These are phyloP conservation scores for Pseudocercospora musae DNA, from an alignment of 2,329 filamentous ascomycete genomes.

Conservation along the genomic window DNA sequence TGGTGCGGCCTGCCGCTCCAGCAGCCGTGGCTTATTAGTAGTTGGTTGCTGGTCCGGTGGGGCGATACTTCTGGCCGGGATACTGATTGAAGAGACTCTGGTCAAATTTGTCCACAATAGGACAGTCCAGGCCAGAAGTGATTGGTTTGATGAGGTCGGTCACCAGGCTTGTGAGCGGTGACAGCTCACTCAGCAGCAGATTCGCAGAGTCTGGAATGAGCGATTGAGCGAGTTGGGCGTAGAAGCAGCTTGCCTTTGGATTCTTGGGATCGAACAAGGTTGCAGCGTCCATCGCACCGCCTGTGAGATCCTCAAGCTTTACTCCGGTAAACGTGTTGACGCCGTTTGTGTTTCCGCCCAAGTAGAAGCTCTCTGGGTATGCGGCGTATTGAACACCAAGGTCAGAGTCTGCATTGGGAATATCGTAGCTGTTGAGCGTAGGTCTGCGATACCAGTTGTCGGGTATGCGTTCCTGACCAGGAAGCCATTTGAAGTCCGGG, in stretches of 20 bases:
- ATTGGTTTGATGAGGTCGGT: constrained; percentile 15
- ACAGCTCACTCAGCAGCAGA: constrained; percentile 6
- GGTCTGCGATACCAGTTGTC: constrained; percentile 25
- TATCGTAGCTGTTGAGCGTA: constrained; percentile 3
- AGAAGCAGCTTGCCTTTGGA: constrained; percentile 14
- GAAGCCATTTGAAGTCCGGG: constrained; percentile 24
- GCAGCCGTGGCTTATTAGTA: constrained; percentile 10
- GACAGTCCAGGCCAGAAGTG: constrained; percentile 18
- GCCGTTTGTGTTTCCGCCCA: constrained; percentile 38
- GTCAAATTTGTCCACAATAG: constrained; percentile 20
- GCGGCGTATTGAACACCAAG: constrained; percentile 12
- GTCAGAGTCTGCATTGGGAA: constrained; percentile 9
- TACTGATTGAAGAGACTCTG: constrained; percentile 16
- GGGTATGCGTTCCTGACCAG: constrained; percentile 28
- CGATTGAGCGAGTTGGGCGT: constrained; percentile 13
- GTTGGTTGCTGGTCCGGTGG: constrained; percentile 22
- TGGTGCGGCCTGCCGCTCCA: neutral
- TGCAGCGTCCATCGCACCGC: constrained; percentile 41
- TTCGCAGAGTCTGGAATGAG: constrained; percentile 16
- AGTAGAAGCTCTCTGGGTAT: constrained; percentile 30
- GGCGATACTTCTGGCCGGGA: constrained; percentile 23
- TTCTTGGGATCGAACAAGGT: constrained; percentile 10
- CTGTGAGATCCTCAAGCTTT: constrained; percentile 36
- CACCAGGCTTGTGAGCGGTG: constrained; percentile 17
- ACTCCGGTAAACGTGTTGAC: constrained; percentile 36